Evolutionary conservation across 139 green algal genomes (phyloP).

Genomic region (Asterochloris sp.): DNA sequence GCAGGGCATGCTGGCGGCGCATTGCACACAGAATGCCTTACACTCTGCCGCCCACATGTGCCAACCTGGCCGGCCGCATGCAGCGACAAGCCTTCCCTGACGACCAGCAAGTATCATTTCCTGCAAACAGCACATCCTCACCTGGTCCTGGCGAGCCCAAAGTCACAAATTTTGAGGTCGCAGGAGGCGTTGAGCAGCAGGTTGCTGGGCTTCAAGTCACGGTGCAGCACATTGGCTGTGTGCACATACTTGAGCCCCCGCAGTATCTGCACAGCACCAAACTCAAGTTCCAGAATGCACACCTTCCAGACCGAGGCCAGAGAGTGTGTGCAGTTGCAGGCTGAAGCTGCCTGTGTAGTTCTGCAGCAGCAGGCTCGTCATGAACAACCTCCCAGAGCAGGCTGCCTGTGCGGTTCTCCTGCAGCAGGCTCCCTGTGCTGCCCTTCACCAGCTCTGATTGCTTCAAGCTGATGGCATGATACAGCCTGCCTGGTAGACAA

Average conservation of each 20-base stretch:
- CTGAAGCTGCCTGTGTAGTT: no score
- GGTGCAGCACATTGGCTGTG: conserved; percentile 84
- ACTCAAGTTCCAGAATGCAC: background rate
- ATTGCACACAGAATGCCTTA: no score
- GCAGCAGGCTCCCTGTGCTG: background rate
- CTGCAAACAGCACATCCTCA: background rate
- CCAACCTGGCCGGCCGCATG: no score
- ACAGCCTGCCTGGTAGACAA: conserved; percentile 88
- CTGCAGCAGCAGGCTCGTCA: background rate
- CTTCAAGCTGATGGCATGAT: background rate
- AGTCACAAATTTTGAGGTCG: conserved; percentile 98
- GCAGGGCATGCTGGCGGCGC: no score
- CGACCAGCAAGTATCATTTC: no score
- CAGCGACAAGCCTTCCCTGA: no score
- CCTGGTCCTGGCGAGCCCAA: conserved; percentile 90
- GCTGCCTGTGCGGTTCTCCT: background rate
- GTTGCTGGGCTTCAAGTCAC: conserved; percentile 97
- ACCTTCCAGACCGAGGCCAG: background rate
- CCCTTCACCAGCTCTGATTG: no score
- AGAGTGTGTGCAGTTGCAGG: background rate
- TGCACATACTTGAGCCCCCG: conserved; percentile 92
- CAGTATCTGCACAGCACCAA: conserved; percentile 61
- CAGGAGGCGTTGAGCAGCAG: conserved; percentile 95
- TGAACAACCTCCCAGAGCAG: background rate
- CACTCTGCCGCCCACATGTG: background rate